Base-by-base conservation (phyloP, 2,329 filamentous ascomycete genomes). In the Orbilia ellipsospora region DNA sequence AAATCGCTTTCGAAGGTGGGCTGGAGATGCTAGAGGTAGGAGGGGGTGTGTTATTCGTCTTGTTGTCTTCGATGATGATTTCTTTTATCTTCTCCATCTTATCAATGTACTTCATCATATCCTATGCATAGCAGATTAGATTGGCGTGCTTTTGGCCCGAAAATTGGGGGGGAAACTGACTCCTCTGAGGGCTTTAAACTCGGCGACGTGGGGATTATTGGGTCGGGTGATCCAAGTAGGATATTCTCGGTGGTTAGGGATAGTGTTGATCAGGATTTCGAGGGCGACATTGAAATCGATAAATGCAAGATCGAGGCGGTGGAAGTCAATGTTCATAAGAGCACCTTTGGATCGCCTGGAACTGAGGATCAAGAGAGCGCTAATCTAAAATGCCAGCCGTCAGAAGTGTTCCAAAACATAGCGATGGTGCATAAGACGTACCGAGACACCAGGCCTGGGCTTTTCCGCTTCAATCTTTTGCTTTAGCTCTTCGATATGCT, bases 231-330 rank as follows among this genome's bases (percentile, higher is more conserved):
- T 87, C 70, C 93, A 84, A 61, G 87, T 85, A 28, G 88, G 87
- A 81, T 89, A 96, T 77, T 94, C 92, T 68, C 87, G 88, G 81
- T 96, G 93, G 42, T 86, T 86, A 1, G 92, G 91, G 26, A 98
- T 90, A 50, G 90, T 84, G 67, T 94, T 89, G 60, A 93, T 86
- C 13, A 91, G 87, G 66, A 97, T 90, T 69, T 93, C 89, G 73
- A 88, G 93, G 10, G 94, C 92, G 77, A 90, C 88, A 70, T 98
- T 87, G 80, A 94, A 98, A 76, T 96, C 92, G 78, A 91, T 88
- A 66, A 96, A 90, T 2, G 94, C 94, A 44, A 89, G 82, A 80
- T 95, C 93, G 3, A 89, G 88, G 42, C 89, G 85, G 26, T 87
- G 84, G 82, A 91, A 90, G 75, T 87, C 87, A 72, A 89, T 85